Percentiles rank a stretch among this genome's conserved stretches.
These are phyloP conservation scores for Neurospora sp. DNA, from an alignment of 495 filamentous ascomycete species.

Conservation along the genomic window DNA sequence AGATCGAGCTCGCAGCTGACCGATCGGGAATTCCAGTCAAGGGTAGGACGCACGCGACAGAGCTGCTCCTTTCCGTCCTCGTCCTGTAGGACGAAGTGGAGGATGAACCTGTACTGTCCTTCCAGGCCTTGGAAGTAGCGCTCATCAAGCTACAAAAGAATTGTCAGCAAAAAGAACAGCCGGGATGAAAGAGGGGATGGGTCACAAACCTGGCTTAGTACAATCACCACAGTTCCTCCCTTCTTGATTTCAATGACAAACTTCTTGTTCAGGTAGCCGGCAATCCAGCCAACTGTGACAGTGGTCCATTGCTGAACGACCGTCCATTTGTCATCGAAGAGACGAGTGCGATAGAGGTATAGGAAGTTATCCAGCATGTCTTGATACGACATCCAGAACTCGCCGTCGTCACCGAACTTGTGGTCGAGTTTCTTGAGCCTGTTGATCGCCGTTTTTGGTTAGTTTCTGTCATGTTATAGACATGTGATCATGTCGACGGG, in stretches of 20 bases:
- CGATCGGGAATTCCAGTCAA: constrained; percentile 47
- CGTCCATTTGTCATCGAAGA: constrained; percentile 63
- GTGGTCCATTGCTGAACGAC: constrained; percentile 59
- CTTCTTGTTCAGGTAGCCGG: constrained; percentile 64
- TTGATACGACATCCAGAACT: constrained; percentile 31
- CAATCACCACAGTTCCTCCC: constrained; percentile 52
- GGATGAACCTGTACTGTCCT: constrained; percentile 56
- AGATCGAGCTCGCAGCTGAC: constrained; percentile 63
- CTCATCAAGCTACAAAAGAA: constrained; percentile 39
- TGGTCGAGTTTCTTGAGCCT: constrained; percentile 57
- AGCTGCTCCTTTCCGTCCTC: constrained; percentile 61
- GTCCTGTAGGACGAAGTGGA: constrained; percentile 65
- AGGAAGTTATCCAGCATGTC: constrained; percentile 64
- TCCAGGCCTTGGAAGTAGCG: constrained; percentile 62
- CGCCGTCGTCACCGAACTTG: constrained; percentile 67
- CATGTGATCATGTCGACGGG: neutral
- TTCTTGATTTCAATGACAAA: constrained; percentile 56
- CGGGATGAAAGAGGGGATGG: neutral
- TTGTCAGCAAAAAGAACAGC: neutral
- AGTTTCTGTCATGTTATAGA: neutral
- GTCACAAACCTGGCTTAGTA: constrained; percentile 46
- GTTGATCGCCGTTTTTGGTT: neutral
- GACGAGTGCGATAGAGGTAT: constrained; percentile 60
- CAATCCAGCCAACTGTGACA: constrained; percentile 60
- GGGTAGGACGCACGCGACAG: constrained; percentile 53